Evolutionary conservation across 805 yeast genomes (phyloP), one percentile per base, ranked within the genome.

Genomic region (Ogataea pini): DNA sequence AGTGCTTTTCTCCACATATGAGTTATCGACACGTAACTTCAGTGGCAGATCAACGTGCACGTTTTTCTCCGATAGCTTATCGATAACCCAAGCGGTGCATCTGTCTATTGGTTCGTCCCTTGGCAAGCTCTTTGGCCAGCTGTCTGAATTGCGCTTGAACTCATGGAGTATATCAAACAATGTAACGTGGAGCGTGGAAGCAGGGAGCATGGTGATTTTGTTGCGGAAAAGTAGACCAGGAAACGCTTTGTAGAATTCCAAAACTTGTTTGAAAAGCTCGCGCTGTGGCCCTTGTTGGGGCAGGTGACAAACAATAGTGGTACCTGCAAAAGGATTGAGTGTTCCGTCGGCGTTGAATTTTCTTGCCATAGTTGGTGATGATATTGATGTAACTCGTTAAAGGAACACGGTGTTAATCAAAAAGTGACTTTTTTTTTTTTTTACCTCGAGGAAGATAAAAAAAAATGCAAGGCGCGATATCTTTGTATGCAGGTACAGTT

Each of bases 181-280:
- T 17, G 58, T 55, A 49, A 52, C 47, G 33, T 55, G 58, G 12
- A 50, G 38, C 27, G 51, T 55, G 17, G 56, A 52, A 7, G 56
- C 34, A 9, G 58, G 58, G 6, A 55, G 49, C 58, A 55, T 49
- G 40, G 52, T 52, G 6, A 55, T 47, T 31, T 55, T 55, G 42
- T 48, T 47, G 14, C 42, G 43, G 46, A 52, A 55, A 4, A 42
- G 36, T 3, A 51, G 42, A 2, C 32, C 44, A 14, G 58, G 56
- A 25, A 38, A 44, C 12, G 41, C 47, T 27, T 46, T 42, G 45
- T 55, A 55, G 38, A 48, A 55, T 32, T 52, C 50, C 4, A 55
- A 28, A 20, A 55, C 37, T n/a, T 51, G 25, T 13, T 42, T 44
- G 47, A 55, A 55, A 8, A 52, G 22, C 17, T 36, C 51, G n/a